A percentile compares a stretch with the other conserved stretches of the same genome.
Evolutionary conservation across 306 rosid species (phyloP).

Genomic region (Styphnolobium japonicum): DNA sequence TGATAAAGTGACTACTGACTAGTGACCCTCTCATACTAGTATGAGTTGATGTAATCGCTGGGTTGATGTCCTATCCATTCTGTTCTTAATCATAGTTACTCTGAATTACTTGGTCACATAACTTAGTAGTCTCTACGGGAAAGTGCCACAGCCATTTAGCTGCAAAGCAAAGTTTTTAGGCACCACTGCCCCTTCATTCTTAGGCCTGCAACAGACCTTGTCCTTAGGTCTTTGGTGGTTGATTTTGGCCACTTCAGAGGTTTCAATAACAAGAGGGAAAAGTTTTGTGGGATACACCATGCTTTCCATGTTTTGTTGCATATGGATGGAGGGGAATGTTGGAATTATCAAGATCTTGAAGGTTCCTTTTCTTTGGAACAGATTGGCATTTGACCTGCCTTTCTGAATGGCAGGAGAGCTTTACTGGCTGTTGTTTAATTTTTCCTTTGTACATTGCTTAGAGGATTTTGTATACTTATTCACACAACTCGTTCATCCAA

Average conservation of each 20-base stretch:
- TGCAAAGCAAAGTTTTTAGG: neutral
- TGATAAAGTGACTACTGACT: neutral
- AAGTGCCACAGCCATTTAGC: neutral
- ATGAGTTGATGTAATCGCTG: neutral
- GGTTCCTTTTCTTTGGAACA: neutral
- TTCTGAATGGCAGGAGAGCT: neutral
- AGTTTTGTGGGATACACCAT: neutral
- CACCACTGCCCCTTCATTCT: neutral
- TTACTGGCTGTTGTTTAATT: neutral
- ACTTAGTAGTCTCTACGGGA: neutral
- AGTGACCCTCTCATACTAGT: neutral
- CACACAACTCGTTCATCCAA: neutral
- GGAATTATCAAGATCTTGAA: neutral
- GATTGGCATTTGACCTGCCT: neutral
- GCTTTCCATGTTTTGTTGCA: neutral
- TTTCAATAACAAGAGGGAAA: neutral
- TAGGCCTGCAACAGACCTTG: neutral
- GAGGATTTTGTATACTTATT: neutral
- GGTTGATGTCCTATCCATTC: neutral
- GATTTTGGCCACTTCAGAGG: neutral
- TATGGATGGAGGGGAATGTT: neutral
- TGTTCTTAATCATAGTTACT: neutral
- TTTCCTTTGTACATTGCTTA: neutral
- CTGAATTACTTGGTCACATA: neutral
- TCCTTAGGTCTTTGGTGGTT: neutral